A percentile compares a stretch with the other conserved stretches of the same genome.
Conservation (phyloP, 192 early-diverging fungal genomes). For the Helicostylum pulchrum region DNA sequence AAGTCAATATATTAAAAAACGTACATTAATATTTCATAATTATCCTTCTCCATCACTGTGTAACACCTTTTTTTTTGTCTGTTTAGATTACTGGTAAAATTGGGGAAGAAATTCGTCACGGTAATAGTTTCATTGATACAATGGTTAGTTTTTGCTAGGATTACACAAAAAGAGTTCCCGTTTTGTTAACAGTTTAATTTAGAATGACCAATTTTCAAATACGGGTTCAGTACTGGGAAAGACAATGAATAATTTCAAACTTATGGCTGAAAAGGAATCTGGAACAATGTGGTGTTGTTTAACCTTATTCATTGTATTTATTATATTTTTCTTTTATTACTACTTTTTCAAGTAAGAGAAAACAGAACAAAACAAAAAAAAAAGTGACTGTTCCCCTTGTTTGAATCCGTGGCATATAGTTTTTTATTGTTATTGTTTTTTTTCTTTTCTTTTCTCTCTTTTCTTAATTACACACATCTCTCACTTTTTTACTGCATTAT, state of each 20-base stretch:
- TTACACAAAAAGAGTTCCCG: no score
- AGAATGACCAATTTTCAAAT: constrained; percentile 43
- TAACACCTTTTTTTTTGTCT: neutral
- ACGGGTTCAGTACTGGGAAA: constrained; percentile 30
- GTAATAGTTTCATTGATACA: constrained; percentile 35
- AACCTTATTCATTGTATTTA: constrained; percentile 35
- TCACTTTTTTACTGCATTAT: neutral
- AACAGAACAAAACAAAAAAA: no score
- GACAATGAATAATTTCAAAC: constrained; percentile 37
- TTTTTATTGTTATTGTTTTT: no score
- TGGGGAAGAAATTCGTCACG: constrained; percentile 37
- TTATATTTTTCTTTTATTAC: constrained; percentile 35
- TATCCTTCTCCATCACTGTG: neutral
- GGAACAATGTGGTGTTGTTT: constrained; percentile 31
- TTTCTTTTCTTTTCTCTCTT: no score
- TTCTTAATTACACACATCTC: no score
- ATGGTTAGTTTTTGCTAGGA: constrained; percentile 25
- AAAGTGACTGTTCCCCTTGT: no score
- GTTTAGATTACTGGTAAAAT: constrained; percentile 37
- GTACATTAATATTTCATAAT: no score
- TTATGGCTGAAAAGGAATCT: constrained; percentile 39
- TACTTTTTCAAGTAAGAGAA: constrained; percentile 31
- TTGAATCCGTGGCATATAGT: no score
- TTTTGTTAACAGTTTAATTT: constrained; percentile 1
- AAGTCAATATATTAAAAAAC: constrained; percentile 36